Conservation (phyloP, 1,284 basidiomycete species). For the Meira miltonrushii region DNA sequence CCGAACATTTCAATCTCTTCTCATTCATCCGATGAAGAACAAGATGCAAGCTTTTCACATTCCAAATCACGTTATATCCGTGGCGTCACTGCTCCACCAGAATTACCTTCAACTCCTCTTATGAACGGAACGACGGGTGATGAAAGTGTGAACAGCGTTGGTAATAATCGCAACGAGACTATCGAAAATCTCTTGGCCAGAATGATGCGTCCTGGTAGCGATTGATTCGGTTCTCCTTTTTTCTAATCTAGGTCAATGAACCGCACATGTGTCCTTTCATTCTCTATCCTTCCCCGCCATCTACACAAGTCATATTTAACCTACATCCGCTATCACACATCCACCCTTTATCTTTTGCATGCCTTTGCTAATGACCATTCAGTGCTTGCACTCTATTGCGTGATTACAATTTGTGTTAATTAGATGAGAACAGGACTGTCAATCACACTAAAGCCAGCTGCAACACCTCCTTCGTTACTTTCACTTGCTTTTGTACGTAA, state of each 20-base stretch:
- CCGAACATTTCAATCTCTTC: neutral
- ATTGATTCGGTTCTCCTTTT: neutral
- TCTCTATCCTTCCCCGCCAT: neutral
- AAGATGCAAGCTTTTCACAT: conserved; percentile 27
- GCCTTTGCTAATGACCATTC: no score
- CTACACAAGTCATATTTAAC: no score
- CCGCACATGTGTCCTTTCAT: neutral
- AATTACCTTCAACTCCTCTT: conserved; percentile 20
- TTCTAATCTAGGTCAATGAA: neutral
- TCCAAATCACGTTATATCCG: conserved; percentile 21
- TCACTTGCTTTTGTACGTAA: conserved; percentile 87
- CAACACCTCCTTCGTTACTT: conserved; percentile 89
- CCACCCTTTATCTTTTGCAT: no score
- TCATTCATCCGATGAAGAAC: neutral
- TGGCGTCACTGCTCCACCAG: conserved; percentile 29
- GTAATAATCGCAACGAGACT: conserved; percentile 14
- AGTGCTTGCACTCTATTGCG: no score
- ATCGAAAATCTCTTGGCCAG: conserved; percentile 34
- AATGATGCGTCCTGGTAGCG: conserved; percentile 24
- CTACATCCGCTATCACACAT: no score
- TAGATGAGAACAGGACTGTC: conserved; percentile 71
- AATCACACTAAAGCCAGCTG: conserved; percentile 80
- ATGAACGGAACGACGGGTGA: conserved; percentile 16
- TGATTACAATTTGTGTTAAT: neutral
- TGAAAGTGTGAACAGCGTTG: neutral